A percentile compares a stretch with the other conserved stretches of the same genome.
These are phyloP conservation scores for Tuber calosporum DNA, from an alignment of 495 filamentous ascomycete species.

Conservation along the genomic window DNA sequence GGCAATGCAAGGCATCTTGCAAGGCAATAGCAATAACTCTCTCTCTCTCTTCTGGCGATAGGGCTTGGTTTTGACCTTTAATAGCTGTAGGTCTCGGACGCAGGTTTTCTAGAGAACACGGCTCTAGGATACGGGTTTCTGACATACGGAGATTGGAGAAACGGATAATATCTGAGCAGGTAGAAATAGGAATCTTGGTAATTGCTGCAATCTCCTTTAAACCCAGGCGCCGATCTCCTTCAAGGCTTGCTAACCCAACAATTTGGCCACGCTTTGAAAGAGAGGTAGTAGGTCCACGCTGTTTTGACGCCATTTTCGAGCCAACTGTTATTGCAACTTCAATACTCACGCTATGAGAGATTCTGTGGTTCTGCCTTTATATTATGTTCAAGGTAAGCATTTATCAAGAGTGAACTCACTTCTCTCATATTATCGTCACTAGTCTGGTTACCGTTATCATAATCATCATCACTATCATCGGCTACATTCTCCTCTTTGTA, in stretches of 20 bases:
- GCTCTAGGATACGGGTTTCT: neutral
- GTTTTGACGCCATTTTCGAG: too few relatives aligned
- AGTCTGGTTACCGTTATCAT: too few relatives aligned
- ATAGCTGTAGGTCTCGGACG: neutral
- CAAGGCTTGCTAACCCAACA: neutral
- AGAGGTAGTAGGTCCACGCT: neutral
- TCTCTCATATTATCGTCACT: too few relatives aligned
- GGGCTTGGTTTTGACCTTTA: neutral
- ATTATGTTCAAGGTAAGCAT: too few relatives aligned
- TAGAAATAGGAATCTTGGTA: neutral
- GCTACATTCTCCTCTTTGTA: too few relatives aligned
- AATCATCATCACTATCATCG: too few relatives aligned
- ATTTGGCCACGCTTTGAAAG: neutral
- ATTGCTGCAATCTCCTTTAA: neutral
- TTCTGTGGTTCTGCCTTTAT: too few relatives aligned
- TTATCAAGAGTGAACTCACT: too few relatives aligned
- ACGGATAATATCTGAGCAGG: slow-evolving; percentile 5
- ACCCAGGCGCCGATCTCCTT: neutral
- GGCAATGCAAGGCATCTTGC: slow-evolving; percentile 1
- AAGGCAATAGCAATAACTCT: neutral
- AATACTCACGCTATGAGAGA: too few relatives aligned
- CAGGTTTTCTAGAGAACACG: neutral
- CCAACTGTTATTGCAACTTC: too few relatives aligned
- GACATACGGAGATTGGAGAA: neutral
- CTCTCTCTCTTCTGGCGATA: neutral